Evolutionary conservation across 768 basidiomycete species (phyloP), one percentile per base, ranked within the genome.

Genomic region (Lactifluus rugatus): DNA sequence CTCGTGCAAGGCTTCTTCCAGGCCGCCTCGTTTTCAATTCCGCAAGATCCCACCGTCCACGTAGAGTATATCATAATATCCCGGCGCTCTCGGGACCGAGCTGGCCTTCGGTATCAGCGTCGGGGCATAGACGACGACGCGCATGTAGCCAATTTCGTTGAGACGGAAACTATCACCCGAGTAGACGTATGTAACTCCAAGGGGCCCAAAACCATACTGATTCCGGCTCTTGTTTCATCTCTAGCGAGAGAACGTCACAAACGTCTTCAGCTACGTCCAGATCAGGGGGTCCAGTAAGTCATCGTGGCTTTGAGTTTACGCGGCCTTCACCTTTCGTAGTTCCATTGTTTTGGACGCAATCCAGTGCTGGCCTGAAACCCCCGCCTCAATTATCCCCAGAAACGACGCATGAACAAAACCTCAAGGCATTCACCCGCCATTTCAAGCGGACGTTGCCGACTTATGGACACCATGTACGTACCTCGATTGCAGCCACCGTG

Each of bases 1-100:
- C 81, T 98, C 54, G 87, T 96, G 80, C 93, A 97, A 73, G 95
- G 95, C 10, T 89, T 85, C 73, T 89, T 87, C 66, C 93, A 95
- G 68, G 73, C 83, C 4, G 73, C 91, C 0, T 75, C 79, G 11
- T 88, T 95, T 68, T 69, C 71, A 50, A 73, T 93, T 25, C 81
- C 84, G 0, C 72, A 76, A 14, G 77, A 80, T 54, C 62, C 68
- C 25, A 44, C 61, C 9, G 75, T 76, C 0, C 69, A 75, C 6
- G 81, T 92, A 10, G 84, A 91, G 62, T 90, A 97, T 64, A 75
- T 85, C 25, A 75, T 98, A 50, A 79, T 94, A 34, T 96, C 93
- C 2, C 78, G 96, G 41, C 75, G 96, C 13, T 92, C 91, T 44
- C 79, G 86, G 62, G 84, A 97, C 69, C 81, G 96, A 46, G 92